A percentile compares a stretch with the other conserved stretches of the same genome.
phyloP scores from a whole-genome alignment of 2,329 filamentous ascomycete genomes.

The Exophiala sp. region DNA sequence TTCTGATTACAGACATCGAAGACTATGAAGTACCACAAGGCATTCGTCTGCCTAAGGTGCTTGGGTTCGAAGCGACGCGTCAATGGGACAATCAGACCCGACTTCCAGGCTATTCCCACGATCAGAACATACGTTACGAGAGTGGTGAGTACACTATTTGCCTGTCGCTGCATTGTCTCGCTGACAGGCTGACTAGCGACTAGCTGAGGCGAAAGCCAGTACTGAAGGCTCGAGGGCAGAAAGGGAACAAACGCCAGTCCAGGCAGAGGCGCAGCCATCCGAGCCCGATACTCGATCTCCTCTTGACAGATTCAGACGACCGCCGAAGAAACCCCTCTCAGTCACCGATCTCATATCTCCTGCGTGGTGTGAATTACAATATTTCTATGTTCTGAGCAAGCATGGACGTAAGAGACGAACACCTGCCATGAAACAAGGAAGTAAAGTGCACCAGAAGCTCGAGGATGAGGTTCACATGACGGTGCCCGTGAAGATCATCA shows the following conservation, averaged over 20 bases:
- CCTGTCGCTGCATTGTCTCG: slow-evolving; percentile 42
- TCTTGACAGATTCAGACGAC: slow-evolving; percentile 72
- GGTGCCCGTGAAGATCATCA: slow-evolving; percentile 67
- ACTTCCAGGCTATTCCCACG: background rate
- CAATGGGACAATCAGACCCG: slow-evolving; percentile 10
- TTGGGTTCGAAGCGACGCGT: slow-evolving; percentile 38
- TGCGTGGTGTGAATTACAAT: slow-evolving; percentile 94
- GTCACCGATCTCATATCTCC: slow-evolving; percentile 86
- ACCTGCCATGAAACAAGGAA: slow-evolving; percentile 78
- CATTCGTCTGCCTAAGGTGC: slow-evolving; percentile 40
- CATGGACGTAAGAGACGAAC: slow-evolving; percentile 74
- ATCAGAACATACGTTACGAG: slow-evolving; percentile 22
- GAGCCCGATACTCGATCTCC: slow-evolving; percentile 56
- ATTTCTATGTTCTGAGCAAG: slow-evolving; percentile 78
- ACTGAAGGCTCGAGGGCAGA: background rate
- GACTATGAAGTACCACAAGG: slow-evolving; percentile 40
- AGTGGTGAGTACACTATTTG: slow-evolving; percentile 18
- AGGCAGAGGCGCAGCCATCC: slow-evolving; percentile 10
- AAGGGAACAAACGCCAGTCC: slow-evolving; percentile 12
- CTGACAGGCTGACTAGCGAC: slow-evolving; percentile 36
- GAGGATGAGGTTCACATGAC: slow-evolving; percentile 82
- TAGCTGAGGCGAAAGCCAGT: slow-evolving; percentile 20
- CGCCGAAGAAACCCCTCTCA: slow-evolving; percentile 72
- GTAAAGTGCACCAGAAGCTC: slow-evolving; percentile 72
- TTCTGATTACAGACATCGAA: slow-evolving; percentile 40